Percentiles rank a stretch among this genome's conserved stretches.
Conservation (phyloP, 148 eudicot species). For the Persicaria tinctoria region DNA sequence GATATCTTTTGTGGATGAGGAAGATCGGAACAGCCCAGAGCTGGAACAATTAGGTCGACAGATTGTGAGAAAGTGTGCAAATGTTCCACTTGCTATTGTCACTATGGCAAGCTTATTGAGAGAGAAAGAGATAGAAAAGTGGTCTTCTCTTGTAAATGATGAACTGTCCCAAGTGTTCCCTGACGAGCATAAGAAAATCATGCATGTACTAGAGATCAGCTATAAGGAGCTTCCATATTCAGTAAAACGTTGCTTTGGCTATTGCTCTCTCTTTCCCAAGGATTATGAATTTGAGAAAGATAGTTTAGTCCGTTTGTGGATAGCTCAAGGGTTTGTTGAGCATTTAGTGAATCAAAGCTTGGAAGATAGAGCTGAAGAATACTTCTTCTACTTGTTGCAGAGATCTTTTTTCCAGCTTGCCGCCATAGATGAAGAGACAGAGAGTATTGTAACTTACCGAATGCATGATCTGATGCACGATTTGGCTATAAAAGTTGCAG, state of each 20-base stretch:
- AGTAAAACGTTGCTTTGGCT: neutral
- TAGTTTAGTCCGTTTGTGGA: no score
- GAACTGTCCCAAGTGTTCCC: neutral
- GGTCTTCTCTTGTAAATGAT: constrained; percentile 18
- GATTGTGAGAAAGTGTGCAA: no score
- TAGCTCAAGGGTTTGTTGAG: no score
- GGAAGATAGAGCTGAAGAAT: no score
- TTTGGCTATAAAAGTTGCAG: no score
- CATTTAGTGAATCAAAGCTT: no score
- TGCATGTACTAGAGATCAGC: constrained; percentile 25
- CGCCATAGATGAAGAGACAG: neutral
- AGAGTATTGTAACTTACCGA: neutral
- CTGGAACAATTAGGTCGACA: no score
- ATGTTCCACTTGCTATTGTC: no score
- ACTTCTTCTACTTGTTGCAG: neutral
- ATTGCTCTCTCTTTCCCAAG: no score
- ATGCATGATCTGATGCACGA: no score
- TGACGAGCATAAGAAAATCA: constrained; percentile 10
- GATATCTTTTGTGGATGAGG: constrained; percentile 13
- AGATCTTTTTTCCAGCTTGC: constrained; percentile 16
- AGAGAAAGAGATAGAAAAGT: constrained; percentile 10
- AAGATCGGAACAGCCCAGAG: neutral
- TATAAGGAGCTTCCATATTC: constrained; percentile 16
- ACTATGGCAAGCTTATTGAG: no score
- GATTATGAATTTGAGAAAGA: no score